These are phyloP conservation scores for Blastocystis sp. DNA, from an alignment of 352 stramenopile genomes.

Conservation along the genomic window DNA sequence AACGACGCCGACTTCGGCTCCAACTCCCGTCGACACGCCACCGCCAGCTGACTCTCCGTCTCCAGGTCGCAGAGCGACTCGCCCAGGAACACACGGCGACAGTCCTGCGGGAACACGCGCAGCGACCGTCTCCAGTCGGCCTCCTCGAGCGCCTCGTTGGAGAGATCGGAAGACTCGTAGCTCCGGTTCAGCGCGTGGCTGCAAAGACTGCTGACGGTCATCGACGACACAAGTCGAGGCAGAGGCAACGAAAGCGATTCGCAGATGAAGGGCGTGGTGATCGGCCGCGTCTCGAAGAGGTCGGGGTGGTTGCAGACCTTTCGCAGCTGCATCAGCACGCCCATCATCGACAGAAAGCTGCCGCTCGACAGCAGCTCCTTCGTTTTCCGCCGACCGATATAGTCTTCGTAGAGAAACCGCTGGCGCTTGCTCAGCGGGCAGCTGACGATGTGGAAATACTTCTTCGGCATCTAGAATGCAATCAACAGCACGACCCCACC, in stretches of 20 bases:
- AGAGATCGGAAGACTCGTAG: background rate
- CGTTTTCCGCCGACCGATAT: background rate
- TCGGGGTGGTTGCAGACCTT: constrained; percentile 64
- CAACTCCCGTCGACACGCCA: background rate
- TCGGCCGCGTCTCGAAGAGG: constrained; percentile 89
- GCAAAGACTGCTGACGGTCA: background rate
- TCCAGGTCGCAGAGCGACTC: background rate
- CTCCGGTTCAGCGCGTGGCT: background rate
- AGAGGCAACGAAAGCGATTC: background rate
- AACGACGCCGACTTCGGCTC: background rate
- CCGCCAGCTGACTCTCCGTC: background rate
- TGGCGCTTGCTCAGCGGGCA: background rate
- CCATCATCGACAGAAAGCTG: background rate
- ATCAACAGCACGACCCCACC: constrained; percentile 77
- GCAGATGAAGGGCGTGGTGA: constrained; percentile 80
- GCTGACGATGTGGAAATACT: background rate
- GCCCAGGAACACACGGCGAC: background rate
- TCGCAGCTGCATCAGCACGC: background rate
- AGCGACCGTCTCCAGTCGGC: background rate
- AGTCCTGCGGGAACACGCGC: background rate
- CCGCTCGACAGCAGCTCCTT: background rate
- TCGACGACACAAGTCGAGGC: background rate
- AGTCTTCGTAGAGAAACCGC: background rate
- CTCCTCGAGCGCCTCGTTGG: background rate
- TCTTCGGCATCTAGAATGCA: constrained; percentile 69